phyloP scores from a whole-genome alignment of 441 rosid genomes.

The Croton laevigatus region DNA sequence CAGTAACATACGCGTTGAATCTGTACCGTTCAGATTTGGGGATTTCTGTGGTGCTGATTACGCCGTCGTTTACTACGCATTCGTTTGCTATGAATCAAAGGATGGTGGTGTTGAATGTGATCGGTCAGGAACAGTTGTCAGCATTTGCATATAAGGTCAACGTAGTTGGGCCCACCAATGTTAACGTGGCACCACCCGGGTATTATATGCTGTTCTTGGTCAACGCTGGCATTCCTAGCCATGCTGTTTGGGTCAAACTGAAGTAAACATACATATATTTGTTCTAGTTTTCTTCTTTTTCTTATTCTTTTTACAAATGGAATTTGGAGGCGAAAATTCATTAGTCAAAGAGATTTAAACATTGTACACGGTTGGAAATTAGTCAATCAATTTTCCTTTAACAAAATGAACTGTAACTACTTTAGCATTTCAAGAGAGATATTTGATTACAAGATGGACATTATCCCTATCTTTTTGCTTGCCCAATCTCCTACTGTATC shows the following conservation, averaged over 20 bases:
- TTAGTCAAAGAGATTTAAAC: not conserved
- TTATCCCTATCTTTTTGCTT: not conserved
- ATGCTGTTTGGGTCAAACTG: conserved; percentile 53
- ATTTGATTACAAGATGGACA: not conserved
- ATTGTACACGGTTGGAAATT: no score
- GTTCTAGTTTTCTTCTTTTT: not conserved
- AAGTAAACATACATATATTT: not conserved
- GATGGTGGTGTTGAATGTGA: conserved; percentile 46
- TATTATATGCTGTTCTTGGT: conserved; percentile 76
- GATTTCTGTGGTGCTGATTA: conserved; percentile 39
- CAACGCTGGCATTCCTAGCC: conserved; percentile 63
- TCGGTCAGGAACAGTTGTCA: conserved; percentile 33
- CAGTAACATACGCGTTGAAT: conserved; percentile 40
- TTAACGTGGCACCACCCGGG: conserved; percentile 70
- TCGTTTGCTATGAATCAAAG: conserved; percentile 80
- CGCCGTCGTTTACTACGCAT: conserved; percentile 80
- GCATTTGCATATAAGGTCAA: conserved; percentile 38
- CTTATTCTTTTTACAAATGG: not conserved
- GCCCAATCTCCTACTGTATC: not conserved
- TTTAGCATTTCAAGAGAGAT: not conserved
- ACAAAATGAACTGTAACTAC: not conserved
- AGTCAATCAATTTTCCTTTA: not conserved
- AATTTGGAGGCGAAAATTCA: no score
- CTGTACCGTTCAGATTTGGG: conserved; percentile 22
- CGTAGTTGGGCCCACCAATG: conserved; percentile 45